Conservation (phyloP, 345 rosid species). For the Eucalyptus cloeziana region DNA sequence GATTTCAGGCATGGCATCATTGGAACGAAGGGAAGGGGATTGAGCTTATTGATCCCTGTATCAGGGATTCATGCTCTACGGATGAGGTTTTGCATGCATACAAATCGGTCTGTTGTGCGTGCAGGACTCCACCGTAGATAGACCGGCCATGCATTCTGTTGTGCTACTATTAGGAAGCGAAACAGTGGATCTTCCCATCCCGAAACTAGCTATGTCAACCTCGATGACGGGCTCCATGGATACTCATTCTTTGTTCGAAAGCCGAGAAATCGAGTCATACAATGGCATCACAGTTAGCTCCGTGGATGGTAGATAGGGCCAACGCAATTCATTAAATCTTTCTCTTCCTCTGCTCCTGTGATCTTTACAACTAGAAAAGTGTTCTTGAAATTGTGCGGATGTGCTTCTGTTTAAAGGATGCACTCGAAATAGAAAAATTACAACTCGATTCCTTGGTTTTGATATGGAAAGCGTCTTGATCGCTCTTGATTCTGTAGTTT, state of each 20-base stretch:
- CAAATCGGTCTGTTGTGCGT: conserved; percentile 85
- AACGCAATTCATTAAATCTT: not conserved
- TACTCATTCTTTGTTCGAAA: not conserved
- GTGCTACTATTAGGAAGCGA: conserved; percentile 59
- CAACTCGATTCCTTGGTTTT: not conserved
- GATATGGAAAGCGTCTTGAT: not conserved
- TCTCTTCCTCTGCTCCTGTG: not conserved
- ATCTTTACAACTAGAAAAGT: not conserved
- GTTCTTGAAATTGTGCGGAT: not conserved
- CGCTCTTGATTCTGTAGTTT: not conserved
- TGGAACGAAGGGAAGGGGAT: conserved; percentile 50
- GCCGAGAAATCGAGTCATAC: not conserved
- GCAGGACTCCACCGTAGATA: conserved; percentile 53
- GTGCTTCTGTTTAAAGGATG: not conserved
- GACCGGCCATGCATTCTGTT: conserved; percentile 72
- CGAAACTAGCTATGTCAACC: conserved; percentile 49
- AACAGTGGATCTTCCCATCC: conserved; percentile 33
- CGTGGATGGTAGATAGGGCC: not conserved
- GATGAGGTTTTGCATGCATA: conserved; percentile 55
- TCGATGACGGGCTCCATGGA: conserved; percentile 38
- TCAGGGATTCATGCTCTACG: conserved; percentile 15
- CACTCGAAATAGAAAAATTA: not conserved
- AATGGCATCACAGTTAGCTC: not conserved
- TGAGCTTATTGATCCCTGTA: conserved; percentile 53
- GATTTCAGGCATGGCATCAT: conserved; percentile 59